Base-by-base conservation (phyloP, 2,329 filamentous ascomycete genomes). In the Huntiella abstrusa region DNA sequence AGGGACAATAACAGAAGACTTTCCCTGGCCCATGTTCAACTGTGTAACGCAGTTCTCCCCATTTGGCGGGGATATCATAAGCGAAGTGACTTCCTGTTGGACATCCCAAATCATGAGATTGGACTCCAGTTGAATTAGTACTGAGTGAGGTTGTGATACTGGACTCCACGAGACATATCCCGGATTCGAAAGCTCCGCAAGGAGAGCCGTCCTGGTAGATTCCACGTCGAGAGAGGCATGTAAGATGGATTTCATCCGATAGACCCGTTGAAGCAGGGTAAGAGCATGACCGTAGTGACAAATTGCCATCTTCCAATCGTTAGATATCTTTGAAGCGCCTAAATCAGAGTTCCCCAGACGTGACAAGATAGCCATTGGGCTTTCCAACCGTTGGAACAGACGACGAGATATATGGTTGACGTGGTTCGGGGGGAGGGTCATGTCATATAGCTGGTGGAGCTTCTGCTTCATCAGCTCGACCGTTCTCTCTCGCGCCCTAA, bases 11-110 rank as follows among this genome's bases (percentile, higher is more conserved):
- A 82, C 71, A 0, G 77, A 79, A 0, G 75, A 75, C 51, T 83
- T 83, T 0, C 78, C 79, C 53, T 80, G 70, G 0, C 79, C 79
- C 77, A 83, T 83, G 51, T 80, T 81, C 2, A 83, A 57, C 53
- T 82, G 76, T 62, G 81, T 68, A 0, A 77, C 68, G 0, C 65
- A 56, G 51, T 77, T 80, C 0, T 55, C 17, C 0, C 53, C 55
- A 0, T 54, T 54, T 0, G 55, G 52, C 0, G 67, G 66, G 0
- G 53, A 43, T 2, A 65, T 68, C 71, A 84, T 83, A 15, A 67
- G 55, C 0, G 47, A 39, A 0, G 77, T 72, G 43, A 84, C 74
- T 2, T 68, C 55, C 2, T 68, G 63, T 54, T 84, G 78, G 0
- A 73, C 66, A 0, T 63, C 54, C 0, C 81, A 68, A 6, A 85